These are phyloP conservation scores for Calocera cornea DNA, from an alignment of 768 basidiomycete species.

Conservation along the genomic window DNA sequence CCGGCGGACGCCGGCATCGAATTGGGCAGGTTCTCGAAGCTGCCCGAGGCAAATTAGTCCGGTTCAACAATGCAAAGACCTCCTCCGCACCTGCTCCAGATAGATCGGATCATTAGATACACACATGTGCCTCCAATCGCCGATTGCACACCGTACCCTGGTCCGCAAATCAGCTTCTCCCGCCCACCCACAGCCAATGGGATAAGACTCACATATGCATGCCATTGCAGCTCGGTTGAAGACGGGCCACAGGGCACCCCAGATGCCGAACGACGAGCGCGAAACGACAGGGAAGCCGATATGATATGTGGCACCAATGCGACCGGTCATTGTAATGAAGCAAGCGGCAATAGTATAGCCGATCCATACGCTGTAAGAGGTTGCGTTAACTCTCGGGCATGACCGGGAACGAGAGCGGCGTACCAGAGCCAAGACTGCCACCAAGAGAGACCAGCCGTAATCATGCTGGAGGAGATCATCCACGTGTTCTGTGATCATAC, in stretches of 20 bases:
- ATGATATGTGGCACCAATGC: conserved; percentile 64
- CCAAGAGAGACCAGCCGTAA: conserved; percentile 58
- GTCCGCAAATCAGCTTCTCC: too few species aligned
- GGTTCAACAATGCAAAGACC: conserved; percentile 26
- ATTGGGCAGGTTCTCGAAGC: conserved; percentile 32
- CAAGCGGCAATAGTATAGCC: conserved; percentile 41
- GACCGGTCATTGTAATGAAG: conserved; percentile 64
- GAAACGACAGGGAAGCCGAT: conserved; percentile 33
- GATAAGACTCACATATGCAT: conserved; percentile 3
- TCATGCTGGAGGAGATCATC: conserved; percentile 69
- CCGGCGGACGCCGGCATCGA: conserved; percentile 58
- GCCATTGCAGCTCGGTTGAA: conserved; percentile 30
- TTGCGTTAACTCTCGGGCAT: neutral
- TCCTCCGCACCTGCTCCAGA: conserved; percentile 56
- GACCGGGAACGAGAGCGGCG: too few species aligned
- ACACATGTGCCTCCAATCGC: conserved; percentile 75
- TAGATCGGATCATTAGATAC: conserved; percentile 56
- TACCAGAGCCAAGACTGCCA: conserved; percentile 71
- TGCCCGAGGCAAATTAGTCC: neutral
- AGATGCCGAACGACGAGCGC: conserved; percentile 65
- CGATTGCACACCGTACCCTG: conserved; percentile 69
- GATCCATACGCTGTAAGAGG: conserved; percentile 29
- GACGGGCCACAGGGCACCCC: conserved; percentile 65
- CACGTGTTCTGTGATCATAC: conserved; percentile 23
- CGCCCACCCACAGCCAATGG: too few species aligned